Evolutionary conservation across 1,284 basidiomycete species (phyloP).

Genomic region (Heterobasidion occidentale): DNA sequence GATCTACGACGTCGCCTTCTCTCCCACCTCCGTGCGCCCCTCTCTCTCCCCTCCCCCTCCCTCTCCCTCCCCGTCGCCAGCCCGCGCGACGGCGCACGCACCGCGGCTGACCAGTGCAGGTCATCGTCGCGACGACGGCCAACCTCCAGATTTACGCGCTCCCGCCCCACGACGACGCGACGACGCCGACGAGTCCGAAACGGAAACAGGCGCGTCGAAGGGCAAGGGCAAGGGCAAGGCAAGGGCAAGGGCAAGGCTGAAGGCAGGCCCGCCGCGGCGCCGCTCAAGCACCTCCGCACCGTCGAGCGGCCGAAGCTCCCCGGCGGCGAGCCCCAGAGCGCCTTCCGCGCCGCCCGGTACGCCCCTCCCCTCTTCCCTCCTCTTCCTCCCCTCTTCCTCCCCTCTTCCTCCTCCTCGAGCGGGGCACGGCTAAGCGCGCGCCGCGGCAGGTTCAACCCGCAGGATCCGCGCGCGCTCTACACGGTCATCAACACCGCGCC

Average conservation of each 20-base stretch:
- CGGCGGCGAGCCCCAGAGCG: constrained; percentile 37
- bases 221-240: constrained; percentile 31
- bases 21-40: constrained; percentile 37
- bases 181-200: constrained; percentile 14
- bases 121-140: constrained; percentile 57
- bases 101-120: constrained; percentile 27
- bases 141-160: constrained; percentile 57
- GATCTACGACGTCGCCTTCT: constrained; percentile 72
- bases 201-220: constrained; percentile 35
- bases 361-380: constrained; percentile 8
- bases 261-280: constrained; percentile 9
- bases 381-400: not conserved
- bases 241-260: not conserved
- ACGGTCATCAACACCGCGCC: constrained; percentile 70
- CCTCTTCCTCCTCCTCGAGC: not conserved
- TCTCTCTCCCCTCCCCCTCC: not conserved
- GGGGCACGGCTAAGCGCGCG: not conserved
- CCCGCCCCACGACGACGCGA: constrained; percentile 12
- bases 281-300: constrained; percentile 39
- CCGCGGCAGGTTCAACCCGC: constrained; percentile 51
- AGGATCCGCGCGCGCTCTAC: constrained; percentile 48
- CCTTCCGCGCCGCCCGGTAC: constrained; percentile 72
- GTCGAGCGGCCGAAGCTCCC: constrained; percentile 47
- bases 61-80: not conserved
- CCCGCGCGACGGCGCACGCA: not conserved